Conservation (phyloP, 495 filamentous ascomycete genomes). For the Penicillium chermesinum region DNA sequence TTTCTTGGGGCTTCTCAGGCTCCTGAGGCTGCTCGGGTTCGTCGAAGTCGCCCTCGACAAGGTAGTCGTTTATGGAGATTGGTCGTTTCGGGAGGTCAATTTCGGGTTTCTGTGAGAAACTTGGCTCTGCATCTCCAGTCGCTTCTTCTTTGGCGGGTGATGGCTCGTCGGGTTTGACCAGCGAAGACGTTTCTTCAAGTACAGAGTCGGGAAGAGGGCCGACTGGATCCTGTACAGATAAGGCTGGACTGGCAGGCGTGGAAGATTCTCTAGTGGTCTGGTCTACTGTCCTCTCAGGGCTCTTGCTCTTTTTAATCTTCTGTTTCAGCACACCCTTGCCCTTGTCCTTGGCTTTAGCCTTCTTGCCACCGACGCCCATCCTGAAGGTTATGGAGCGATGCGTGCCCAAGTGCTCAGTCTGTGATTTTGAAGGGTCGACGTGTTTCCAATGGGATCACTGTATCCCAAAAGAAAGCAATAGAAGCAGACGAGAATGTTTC, state of each 20-base stretch:
- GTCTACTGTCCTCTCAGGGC: constrained; percentile 28
- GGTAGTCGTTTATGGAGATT: constrained; percentile 6
- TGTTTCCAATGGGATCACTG: constrained; percentile 40
- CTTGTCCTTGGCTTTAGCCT: constrained; percentile 33
- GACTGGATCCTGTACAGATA: constrained; percentile 17
- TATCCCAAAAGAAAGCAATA: constrained; percentile 10
- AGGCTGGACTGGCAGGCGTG: constrained; percentile 21
- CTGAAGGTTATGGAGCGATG: constrained; percentile 27
- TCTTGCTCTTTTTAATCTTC: constrained; percentile 41
- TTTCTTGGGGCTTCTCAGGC: background rate
- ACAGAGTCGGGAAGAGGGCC: constrained; percentile 15
- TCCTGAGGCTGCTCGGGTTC: background rate
- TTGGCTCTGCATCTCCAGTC: background rate
- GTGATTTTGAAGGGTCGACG: constrained; percentile 26
- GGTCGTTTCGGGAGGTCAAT: background rate
- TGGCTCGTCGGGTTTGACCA: constrained; percentile 16
- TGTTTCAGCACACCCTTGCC: constrained; percentile 30
- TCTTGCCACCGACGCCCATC: constrained; percentile 36
- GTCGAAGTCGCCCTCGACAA: constrained; percentile 18
- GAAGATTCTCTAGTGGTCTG: constrained; percentile 27
- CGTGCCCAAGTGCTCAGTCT: constrained; percentile 28
- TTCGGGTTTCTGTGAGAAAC: background rate
- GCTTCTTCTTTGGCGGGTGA: constrained; percentile 6
- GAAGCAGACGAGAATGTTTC: constrained; percentile 25
- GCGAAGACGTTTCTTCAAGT: constrained; percentile 19